Conservation (phyloP, 495 filamentous ascomycete genomes). For the Xylaria cubensis region DNA sequence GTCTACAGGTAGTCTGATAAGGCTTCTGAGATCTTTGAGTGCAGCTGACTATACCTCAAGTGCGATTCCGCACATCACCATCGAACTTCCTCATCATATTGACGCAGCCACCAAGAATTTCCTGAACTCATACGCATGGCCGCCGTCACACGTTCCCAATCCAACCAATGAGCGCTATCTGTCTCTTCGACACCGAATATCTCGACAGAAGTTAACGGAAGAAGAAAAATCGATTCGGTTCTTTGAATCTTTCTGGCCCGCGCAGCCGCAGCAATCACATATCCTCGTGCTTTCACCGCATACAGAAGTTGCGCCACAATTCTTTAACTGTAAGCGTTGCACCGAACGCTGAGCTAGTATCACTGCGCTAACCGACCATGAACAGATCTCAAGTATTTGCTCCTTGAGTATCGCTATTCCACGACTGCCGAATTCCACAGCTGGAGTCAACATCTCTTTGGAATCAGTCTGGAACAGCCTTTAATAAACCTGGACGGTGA, state of each 20-base stretch:
- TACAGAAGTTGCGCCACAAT: slow-evolving; percentile 73
- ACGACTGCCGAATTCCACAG: slow-evolving; percentile 48
- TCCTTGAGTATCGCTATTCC: slow-evolving; percentile 79
- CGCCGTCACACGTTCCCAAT: slow-evolving; percentile 52
- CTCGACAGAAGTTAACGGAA: slow-evolving; percentile 57
- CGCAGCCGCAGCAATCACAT: slow-evolving; percentile 65
- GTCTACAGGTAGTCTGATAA: slow-evolving; percentile 72
- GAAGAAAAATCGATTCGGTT: slow-evolving; percentile 72
- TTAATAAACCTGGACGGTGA: slow-evolving; percentile 62
- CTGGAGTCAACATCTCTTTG: slow-evolving; percentile 63
- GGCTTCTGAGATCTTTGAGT: slow-evolving; percentile 74
- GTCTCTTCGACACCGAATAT: slow-evolving; percentile 74
- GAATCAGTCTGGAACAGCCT: slow-evolving; percentile 79
- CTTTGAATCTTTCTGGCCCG: slow-evolving; percentile 83
- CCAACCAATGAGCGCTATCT: slow-evolving; percentile 55
- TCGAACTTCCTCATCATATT: slow-evolving; percentile 75
- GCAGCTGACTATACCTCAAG: slow-evolving; percentile 75
- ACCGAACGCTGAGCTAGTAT: not conserved
- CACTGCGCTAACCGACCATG: not conserved
- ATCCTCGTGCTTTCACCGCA: slow-evolving; percentile 80
- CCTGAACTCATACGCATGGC: slow-evolving; percentile 68
- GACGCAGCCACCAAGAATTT: slow-evolving; percentile 66
- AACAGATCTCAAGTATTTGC: slow-evolving; percentile 67
- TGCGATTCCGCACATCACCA: slow-evolving; percentile 70
- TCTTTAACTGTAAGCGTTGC: slow-evolving; percentile 71